Conservation (phyloP, 345 rosid species). For the Triadica sebifera region DNA sequence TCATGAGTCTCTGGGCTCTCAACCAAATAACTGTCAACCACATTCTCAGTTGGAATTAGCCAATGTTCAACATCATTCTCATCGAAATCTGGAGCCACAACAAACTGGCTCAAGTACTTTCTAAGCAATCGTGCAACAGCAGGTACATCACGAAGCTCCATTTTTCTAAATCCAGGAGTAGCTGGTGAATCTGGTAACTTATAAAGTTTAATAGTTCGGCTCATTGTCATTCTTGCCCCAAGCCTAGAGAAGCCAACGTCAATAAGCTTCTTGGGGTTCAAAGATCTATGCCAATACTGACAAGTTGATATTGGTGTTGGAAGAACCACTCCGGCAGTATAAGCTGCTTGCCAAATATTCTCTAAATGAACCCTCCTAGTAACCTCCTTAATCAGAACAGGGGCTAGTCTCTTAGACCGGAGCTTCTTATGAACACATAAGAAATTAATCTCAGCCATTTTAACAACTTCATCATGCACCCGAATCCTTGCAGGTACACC, state of each 20-base stretch:
- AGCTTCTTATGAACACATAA: constrained; percentile 96
- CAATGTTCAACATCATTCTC: constrained; percentile 88
- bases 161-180: constrained; percentile 85
- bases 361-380: constrained; percentile 90
- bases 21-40: constrained; percentile 78
- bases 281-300: constrained; percentile 95
- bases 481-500: constrained; percentile 88
- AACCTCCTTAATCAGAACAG: constrained; percentile 96
- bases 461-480: constrained; percentile 67
- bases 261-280: constrained; percentile 95
- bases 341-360: constrained; percentile 95
- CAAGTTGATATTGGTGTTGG: constrained; percentile 88
- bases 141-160: constrained; percentile 84
- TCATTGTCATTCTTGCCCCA: constrained; percentile 95
- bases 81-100: constrained; percentile 82
- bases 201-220: constrained; percentile 86
- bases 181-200: constrained; percentile 68
- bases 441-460: constrained; percentile 94
- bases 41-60: constrained; percentile 81
- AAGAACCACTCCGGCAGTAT: constrained; percentile 89
- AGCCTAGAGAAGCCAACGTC: constrained; percentile 95
- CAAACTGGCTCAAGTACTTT: constrained; percentile 63
- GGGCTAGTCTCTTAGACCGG: constrained; percentile 89
- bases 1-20: constrained; percentile 83
- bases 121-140: constrained; percentile 79